These are phyloP conservation scores for Chaetomiaceae sp. DNA, from an alignment of 2,329 filamentous ascomycete species.

Conservation along the genomic window DNA sequence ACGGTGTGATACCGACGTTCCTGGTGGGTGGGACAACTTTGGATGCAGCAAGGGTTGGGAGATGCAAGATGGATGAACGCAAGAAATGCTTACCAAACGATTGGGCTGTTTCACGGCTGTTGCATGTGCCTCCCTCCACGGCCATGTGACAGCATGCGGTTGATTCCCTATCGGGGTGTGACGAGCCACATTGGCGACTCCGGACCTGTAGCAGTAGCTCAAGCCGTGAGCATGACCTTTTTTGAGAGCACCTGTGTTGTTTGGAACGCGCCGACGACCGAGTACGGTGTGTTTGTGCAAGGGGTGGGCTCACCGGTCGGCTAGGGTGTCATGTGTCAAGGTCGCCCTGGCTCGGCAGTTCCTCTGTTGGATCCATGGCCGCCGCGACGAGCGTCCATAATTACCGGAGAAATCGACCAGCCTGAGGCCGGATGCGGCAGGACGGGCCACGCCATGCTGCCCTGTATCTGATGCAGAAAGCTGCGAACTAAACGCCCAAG, in stretches of 20 bases:
- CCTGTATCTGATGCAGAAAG: background rate
- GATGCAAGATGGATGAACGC: constrained; percentile 2
- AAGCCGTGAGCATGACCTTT: background rate
- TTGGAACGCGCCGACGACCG: background rate
- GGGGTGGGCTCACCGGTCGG: constrained; percentile 14
- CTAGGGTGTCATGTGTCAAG: constrained; percentile 4
- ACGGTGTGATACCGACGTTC: too few relatives aligned
- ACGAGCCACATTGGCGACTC: background rate
- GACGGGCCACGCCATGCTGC: background rate
- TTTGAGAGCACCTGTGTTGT: background rate
- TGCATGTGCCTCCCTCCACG: background rate
- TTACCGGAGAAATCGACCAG: constrained; percentile 1
- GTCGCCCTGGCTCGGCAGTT: constrained; percentile 5
- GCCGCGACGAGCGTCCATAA: background rate
- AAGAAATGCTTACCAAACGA: constrained; percentile 5
- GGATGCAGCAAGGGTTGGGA: constrained; percentile 9
- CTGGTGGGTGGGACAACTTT: constrained; percentile 10
- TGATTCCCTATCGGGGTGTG: background rate
- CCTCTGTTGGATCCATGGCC: background rate
- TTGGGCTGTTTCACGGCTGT: constrained; percentile 4
- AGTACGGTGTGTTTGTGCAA: constrained; percentile 1
- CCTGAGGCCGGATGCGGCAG: background rate
- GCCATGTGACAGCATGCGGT: background rate
- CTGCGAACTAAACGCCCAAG: too few relatives aligned
- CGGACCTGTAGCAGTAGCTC: background rate